Base-by-base conservation (phyloP, 805 yeast species). In the Ogataea minuta region DNA sequence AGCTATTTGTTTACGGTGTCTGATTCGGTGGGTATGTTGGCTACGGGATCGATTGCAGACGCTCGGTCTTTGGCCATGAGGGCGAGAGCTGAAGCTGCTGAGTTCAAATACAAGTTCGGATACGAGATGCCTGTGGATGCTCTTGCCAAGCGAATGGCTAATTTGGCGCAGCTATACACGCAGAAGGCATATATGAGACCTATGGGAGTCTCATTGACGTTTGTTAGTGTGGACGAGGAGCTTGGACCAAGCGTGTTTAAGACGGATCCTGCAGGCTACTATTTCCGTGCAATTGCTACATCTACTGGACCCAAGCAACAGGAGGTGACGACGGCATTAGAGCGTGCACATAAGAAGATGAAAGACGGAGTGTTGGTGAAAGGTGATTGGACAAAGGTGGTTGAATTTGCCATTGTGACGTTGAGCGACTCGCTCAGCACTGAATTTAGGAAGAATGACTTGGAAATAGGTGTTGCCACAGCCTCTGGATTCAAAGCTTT, bases 131-230 rank as follows among this genome's bases (percentile, higher is more conserved):
- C 98, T 3, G 87, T 86, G 47, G 96, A 88, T 59, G 87, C 84
- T 19, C 70, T 90, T 55, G 86, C 96, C 28, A 91, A 91, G 68
- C 77, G 97, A 62, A 83, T 93, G 85, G 98, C 98, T 40, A 93
- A 93, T 62, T 68, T 89, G 59, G 84, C 95, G 34, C 99, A 93
- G 70, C 78, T 93, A 47, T 93, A 89, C 65, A 93, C 99, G 28
- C 99, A 93, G 67, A 77, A 97, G 60, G 98, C 98, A 9, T 91
- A 91, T 65, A 93, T 93, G 98, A 80, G 99, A 66, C 99, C 99
- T 17, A 72, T 89, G 51, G 99, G 99, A 26, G 96, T 91, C 44
- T 87, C 95, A 20, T 73, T 89, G 58, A 88, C 96, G 17, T 83
- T 91, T 56, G 75, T 89, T 43, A 79, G 95, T 31, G 81, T 85